Conservation (phyloP, 2,329 filamentous ascomycete genomes). For the Boeremia lycopersici region DNA sequence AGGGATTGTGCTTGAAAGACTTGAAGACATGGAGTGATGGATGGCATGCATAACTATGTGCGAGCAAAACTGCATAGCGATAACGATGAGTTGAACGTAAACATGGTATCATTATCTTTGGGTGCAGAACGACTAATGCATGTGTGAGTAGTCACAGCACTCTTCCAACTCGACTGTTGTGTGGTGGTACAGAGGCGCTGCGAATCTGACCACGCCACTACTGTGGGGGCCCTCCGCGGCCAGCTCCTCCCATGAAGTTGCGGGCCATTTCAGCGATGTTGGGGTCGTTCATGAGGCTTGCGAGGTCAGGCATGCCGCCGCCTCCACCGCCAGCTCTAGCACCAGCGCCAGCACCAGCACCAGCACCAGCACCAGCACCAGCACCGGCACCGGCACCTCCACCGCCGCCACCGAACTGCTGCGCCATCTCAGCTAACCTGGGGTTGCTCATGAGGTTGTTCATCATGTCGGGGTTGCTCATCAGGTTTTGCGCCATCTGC, state of each 20-base stretch:
- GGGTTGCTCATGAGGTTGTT: conserved; percentile 94
- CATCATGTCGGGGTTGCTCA: conserved; percentile 96
- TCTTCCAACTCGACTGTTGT: neutral
- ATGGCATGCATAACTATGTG: neutral
- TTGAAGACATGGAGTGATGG: neutral
- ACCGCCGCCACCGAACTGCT: conserved; percentile 66
- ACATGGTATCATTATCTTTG: conserved; percentile 38
- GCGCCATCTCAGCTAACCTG: conserved; percentile 83
- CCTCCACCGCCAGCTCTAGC: conserved; percentile 49
- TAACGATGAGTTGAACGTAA: conserved; percentile 6
- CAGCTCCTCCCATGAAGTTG: conserved; percentile 67
- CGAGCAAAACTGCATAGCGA: neutral
- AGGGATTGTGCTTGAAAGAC: neutral
- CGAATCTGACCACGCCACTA: neutral
- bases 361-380: conserved; percentile 69
- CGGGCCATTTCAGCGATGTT: conserved; percentile 84
- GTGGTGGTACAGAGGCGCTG: neutral
- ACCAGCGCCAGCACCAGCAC: conserved; percentile 50
- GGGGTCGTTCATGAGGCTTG: conserved; percentile 87
- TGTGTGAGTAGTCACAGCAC: neutral
- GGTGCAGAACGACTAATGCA: neutral
- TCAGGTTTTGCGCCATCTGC: conserved; percentile 94
- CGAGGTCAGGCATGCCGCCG: conserved; percentile 88
- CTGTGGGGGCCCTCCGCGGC: conserved; percentile 32
- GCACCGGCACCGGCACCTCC: conserved; percentile 64